A percentile compares a stretch with the other conserved stretches of the same genome.
Conservation (phyloP, 176 grass and related monocot species). For the Paspalum vaginatum region DNA sequence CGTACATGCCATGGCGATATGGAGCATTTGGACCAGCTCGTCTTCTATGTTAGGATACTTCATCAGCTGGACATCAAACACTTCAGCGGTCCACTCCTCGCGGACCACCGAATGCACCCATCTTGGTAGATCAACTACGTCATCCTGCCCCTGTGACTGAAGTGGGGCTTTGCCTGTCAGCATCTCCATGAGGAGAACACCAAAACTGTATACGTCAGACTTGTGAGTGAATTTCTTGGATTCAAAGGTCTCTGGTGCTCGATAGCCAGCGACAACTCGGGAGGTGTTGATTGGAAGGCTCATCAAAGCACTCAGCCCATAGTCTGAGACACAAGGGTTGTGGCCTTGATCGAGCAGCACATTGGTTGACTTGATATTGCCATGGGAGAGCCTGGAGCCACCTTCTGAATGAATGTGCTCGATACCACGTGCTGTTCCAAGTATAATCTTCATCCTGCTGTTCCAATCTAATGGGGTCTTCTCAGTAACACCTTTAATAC, state of each 20-base stretch:
- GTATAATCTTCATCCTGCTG: constrained; percentile 79
- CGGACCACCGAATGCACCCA: constrained; percentile 76
- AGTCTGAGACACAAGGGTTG: constrained; percentile 77
- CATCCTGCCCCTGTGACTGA: constrained; percentile 83
- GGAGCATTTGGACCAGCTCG: constrained; percentile 94
- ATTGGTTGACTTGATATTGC: constrained; percentile 97
- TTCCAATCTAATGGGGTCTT: constrained; percentile 80
- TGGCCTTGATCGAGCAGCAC: constrained; percentile 75
- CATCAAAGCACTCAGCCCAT: constrained; percentile 65
- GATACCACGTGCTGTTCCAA: constrained; percentile 70
- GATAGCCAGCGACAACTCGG: constrained; percentile 59
- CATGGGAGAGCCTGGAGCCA: constrained; percentile 78
- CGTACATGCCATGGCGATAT: constrained; percentile 84
- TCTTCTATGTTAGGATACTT: constrained; percentile 72
- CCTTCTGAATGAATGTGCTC: constrained; percentile 82
- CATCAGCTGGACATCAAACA: constrained; percentile 81
- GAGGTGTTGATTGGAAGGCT: constrained; percentile 71
- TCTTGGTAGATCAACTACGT: constrained; percentile 70
- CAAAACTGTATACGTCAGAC: constrained; percentile 92
- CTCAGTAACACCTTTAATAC: constrained; percentile 59
- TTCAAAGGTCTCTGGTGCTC: constrained; percentile 83
- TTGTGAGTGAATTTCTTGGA: constrained; percentile 84
- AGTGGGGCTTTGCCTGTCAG: constrained; percentile 92
- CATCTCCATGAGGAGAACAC: constrained; percentile 94
- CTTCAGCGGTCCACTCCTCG: constrained; percentile 98